Conservation (phyloP, 139 green algal species). For the Chlorella sorokiniana region DNA sequence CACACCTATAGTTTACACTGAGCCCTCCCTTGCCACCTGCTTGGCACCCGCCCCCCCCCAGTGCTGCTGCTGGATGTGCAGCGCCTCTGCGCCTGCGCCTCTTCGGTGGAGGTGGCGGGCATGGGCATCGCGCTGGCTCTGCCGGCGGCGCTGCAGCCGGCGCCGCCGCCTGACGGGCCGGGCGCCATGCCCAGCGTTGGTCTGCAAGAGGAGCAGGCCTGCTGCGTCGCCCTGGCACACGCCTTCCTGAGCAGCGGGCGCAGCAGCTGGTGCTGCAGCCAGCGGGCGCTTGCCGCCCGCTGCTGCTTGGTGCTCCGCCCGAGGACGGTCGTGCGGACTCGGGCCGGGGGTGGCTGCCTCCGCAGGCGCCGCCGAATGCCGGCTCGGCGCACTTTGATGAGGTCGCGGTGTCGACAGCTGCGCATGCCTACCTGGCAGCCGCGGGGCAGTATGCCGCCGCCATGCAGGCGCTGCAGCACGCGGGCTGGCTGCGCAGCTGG, state of each 20-base stretch:
- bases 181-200: no score
- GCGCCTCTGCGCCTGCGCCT: not conserved
- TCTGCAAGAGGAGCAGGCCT: no score
- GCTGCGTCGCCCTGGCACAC: not conserved
- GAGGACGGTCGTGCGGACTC: no score
- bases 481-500: not conserved
- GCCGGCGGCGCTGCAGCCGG: no score
- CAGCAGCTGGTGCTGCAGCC: not conserved
- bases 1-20: no score
- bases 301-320: no score
- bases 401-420: not conserved
- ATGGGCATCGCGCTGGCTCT: no score
- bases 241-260: not conserved
- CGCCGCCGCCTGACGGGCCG: no score
- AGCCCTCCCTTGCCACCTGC: not conserved
- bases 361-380: no score
- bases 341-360: no score
- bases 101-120: not conserved
- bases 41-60: not conserved
- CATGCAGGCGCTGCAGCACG: no score
- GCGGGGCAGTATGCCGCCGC: not conserved
- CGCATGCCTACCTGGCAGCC: not conserved
- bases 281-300: not conserved
- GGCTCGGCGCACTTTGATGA: no score
- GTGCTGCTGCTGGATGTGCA: constrained; percentile 1